Conservation (phyloP, 257 asterid species). For the Echium plantagineum region DNA sequence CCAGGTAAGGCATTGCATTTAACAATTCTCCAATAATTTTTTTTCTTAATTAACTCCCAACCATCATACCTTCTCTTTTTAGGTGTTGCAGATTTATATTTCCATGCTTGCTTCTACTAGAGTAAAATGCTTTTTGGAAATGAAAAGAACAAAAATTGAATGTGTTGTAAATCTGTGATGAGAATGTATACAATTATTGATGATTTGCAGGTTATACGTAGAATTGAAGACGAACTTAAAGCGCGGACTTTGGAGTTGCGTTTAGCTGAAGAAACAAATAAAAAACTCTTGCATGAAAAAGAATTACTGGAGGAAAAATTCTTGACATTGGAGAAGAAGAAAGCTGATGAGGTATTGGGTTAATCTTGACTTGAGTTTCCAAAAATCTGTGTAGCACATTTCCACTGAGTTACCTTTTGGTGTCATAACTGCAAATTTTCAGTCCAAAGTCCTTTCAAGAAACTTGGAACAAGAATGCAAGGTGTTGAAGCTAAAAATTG, state of each 20-base stretch:
- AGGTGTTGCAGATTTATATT: not conserved
- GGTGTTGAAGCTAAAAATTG: constrained; percentile 38
- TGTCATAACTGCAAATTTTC: constrained; percentile 18
- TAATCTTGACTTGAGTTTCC: constrained; percentile 7
- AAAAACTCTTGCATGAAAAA: constrained; percentile 60
- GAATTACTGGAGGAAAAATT: constrained; percentile 54
- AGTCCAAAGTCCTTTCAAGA: constrained; percentile 45
- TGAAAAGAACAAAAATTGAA: not conserved
- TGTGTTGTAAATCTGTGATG: not conserved
- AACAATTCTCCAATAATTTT: not conserved
- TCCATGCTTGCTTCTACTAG: not conserved
- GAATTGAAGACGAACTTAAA: constrained; percentile 75
- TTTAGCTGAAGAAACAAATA: constrained; percentile 57
- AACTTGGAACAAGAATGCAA: constrained; percentile 61
- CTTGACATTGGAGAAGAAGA: constrained; percentile 53
- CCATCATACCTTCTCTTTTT: not conserved
- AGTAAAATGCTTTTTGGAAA: not conserved
- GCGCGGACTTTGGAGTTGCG: constrained; percentile 59
- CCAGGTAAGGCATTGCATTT: constrained; percentile 38
- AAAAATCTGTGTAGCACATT: constrained; percentile 11
- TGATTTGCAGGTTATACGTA: constrained; percentile 47
- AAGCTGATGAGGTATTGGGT: constrained; percentile 42
- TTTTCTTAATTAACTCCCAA: not conserved
- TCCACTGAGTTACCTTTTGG: constrained; percentile 4
- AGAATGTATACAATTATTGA: not conserved